A percentile compares a stretch with the other conserved stretches of the same genome.
phyloP scores from a whole-genome alignment of 2,329 filamentous ascomycete species.

The Phyllosticta citribraziliensis region DNA sequence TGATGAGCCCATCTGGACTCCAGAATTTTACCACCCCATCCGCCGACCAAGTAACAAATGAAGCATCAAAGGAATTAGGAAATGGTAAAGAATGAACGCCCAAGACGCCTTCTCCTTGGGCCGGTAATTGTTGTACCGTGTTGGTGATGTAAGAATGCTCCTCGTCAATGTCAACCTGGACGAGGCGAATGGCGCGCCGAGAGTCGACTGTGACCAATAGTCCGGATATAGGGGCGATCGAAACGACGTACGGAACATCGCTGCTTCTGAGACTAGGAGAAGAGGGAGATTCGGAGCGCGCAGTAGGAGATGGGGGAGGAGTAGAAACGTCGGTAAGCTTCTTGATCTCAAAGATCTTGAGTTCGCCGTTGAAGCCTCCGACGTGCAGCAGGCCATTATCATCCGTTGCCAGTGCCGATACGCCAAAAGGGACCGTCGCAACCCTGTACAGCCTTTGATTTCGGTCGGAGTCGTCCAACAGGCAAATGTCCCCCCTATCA shows the following conservation, averaged over 20 bases:
- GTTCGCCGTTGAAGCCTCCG: conserved; percentile 55
- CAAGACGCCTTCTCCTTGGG: conserved; percentile 50
- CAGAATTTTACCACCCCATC: conserved; percentile 76
- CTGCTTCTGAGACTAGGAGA: conserved; percentile 11
- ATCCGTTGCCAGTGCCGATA: conserved; percentile 57
- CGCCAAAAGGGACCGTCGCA: conserved; percentile 55
- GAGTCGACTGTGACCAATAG: conserved; percentile 53
- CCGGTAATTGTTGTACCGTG: conserved; percentile 37
- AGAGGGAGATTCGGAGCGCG: conserved; percentile 24
- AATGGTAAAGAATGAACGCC: conserved; percentile 60
- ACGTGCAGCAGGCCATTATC: conserved; percentile 51
- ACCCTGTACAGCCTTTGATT: conserved; percentile 61
- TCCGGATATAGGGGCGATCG: conserved; percentile 28
- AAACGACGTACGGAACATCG: conserved; percentile 24
- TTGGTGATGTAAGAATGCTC: conserved; percentile 22
- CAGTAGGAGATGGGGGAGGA: conserved; percentile 26
- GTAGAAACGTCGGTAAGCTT: conserved; percentile 24
- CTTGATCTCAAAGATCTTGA: conserved; percentile 35
- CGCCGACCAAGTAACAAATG: conserved; percentile 84
- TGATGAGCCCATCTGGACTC: conserved; percentile 62
- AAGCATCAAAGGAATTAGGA: conserved; percentile 52
- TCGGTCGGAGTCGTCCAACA: conserved; percentile 67
- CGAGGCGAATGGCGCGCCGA: conserved; percentile 59
- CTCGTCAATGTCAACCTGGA: conserved; percentile 37
- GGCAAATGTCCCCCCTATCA: conserved; percentile 80